Base-by-base conservation (phyloP, 352 stramenopile species). In the Phytophthora macrochlamydospora region DNA sequence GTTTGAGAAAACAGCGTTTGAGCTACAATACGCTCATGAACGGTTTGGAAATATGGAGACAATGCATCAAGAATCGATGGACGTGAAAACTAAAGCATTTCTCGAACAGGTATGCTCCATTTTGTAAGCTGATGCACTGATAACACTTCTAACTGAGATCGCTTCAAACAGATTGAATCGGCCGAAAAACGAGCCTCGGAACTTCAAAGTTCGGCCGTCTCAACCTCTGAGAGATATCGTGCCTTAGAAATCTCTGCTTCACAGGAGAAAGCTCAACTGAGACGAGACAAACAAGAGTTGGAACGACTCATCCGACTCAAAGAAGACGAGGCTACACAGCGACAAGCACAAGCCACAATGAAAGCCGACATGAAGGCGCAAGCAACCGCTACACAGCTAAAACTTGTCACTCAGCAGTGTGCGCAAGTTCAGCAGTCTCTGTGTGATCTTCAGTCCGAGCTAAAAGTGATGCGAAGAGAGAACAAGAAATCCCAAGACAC, bases 231-330 rank as follows among this genome's bases (percentile, higher is more conserved):
- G 11, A 56, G 55, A 59, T 52, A 61, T 69, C 51, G 35, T 7
- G 40, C 30, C 6, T 49, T 83, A 32, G 76, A 85, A 40, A 31
- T 43, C 8, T 31, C 54, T 12, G 38, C 45, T 18, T 13, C 44
- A 4, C 51, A 76, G 35, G 73, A 80, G 30, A 80, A 78, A 30
- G 18, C 53, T 12, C 75, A 78, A 33, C 59, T 80, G 30, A 56
- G 70, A 1, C 65, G 55, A 50, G 65, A 81, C 37, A 79, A 74
- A 24, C 55, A 73, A 13, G 66, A 82, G 33, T 46, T 86, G 3
- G 72, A 83, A 31, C 44, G 46, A 4, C 40, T 76, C 30, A 59
- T 83, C 4, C 51, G 48, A 13, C 52, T 48, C 13, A 79, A 71
- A 69, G 67, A 68, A n/a, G 56, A 74, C 4, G 69, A 83, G 31